Evolutionary conservation across 768 basidiomycete species (phyloP), one percentile per base, ranked within the genome.

Genomic region (Mycena amicta): DNA sequence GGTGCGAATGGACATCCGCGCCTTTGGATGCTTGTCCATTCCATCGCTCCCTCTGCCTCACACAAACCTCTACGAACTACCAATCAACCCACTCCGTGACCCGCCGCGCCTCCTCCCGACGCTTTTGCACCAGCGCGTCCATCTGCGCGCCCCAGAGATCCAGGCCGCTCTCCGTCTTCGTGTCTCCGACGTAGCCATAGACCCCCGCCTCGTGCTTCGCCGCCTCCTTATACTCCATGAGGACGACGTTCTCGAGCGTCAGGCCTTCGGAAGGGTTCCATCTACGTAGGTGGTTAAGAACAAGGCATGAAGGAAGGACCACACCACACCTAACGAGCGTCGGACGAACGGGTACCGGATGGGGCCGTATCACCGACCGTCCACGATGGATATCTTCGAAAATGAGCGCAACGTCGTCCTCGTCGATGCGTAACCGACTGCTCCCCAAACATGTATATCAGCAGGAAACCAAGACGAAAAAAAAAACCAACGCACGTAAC

Each of bases 321-420:
- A 18, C 33, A 37, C 6, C 43, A 8, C 13, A 45, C 45, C 93
- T 80, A 23, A 91, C 81, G 2, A 95, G 77, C 2, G 85, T 82
- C 0, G 96, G 92, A 46, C 87, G 81, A 6, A 83, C 72, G 20
- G 92, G 87, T 11, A 95, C 83, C 16, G 82, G 78, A 55, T 90
- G 83, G 0, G 95, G 95, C 4, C 93, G 93, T 22, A 93, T 73
- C 16, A 86, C 77, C 3, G 90, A 89, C 27, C 93, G 85, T 3
- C 89, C 89, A 18, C 90, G 84, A 68, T 90, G 78, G 26, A 98
- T 70, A 66, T 98, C 96, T 64, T 98, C 96, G 65, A 93, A 93
- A 53, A 98, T 72, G 37, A 94, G 78, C 0, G 83, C 84, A 28
- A 92, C 83, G 61, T 98, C 96, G 52, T 92, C 88, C 66, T 92